These are phyloP conservation scores for Xylaria sp. DNA, from an alignment of 2,329 filamentous ascomycete genomes.

Conservation along the genomic window DNA sequence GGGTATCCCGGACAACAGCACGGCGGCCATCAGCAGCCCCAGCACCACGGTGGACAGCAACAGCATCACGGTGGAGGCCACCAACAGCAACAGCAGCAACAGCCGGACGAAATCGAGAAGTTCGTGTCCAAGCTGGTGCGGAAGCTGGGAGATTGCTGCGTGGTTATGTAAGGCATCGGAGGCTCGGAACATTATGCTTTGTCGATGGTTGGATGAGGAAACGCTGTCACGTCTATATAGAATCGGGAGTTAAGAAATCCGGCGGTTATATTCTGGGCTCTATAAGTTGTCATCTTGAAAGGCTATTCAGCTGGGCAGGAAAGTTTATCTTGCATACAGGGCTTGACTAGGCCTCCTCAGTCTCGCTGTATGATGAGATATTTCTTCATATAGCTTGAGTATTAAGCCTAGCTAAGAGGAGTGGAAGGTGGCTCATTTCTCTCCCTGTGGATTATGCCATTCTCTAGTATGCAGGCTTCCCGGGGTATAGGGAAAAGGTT, in stretches of 20 bases:
- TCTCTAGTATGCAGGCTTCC: no score
- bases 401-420: no score
- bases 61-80: conserved; percentile 50
- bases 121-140: conserved; percentile 62
- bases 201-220: neutral
- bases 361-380: no score
- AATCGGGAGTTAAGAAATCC: neutral
- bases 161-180: conserved; percentile 66
- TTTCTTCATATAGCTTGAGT: no score
- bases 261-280: neutral
- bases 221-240: neutral
- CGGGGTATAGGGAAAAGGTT: no score
- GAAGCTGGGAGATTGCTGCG: conserved; percentile 71
- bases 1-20: conserved; percentile 44
- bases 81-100: conserved; percentile 51
- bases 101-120: conserved; percentile 62
- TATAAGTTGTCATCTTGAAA: neutral
- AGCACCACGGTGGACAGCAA: conserved; percentile 38
- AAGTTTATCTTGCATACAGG: neutral
- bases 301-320: neutral
- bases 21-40: conserved; percentile 45
- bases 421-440: no score
- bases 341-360: no score
- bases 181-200: neutral
- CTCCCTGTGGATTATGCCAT: no score